Base-by-base conservation (phyloP, 2,329 filamentous ascomycete genomes). In the Fusarium mangiferae region DNA sequence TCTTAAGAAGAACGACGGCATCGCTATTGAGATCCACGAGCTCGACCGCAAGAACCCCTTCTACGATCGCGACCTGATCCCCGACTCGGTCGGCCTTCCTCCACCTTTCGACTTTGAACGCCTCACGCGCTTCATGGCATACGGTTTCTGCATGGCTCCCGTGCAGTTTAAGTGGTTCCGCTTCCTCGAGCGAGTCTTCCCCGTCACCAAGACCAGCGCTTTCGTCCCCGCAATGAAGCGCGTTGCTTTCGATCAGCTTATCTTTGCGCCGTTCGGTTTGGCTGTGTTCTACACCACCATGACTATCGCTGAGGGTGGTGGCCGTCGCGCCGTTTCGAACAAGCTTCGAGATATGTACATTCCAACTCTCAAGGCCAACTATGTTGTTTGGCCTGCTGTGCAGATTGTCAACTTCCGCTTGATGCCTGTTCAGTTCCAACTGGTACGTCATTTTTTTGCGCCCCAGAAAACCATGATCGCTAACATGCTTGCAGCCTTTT, bases 321-420 rank as follows among this genome's bases (percentile, higher is more conserved):
- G 95, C 38, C 90, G 90, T 78, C 89, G 93, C 68, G 95, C 94
- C 13, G 88, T 99, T 56, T 85, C 88, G 70, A 89, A 92, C 81
- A 99, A 99, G 87, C 91, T 99, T 78, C 90, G 93, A 79, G 96
- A 98, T 80, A 95, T 98, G 84, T 99, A 98, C 81, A 83, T 98
- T 66, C 95, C 96, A 20, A 96, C 96, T 14, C 87, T 99, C 75
- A 98, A 98, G 87, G 95, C 96, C 77, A 99, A 99, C 84, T 99
- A 93, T 79, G 87, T 97, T 77, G 89, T 99, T 30, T 99, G 96
- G 96, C 96, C 96, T 30, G 90, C 93, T 11, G 96, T 99, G 49
- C 96, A 99, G 85, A 91, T 98, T 73, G 89, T 99, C 85, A 99
- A 99, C 86, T 99, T 99, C 85, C 90, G 96, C 36, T 82, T 98